Base-by-base conservation (phyloP, 495 filamentous ascomycete species). In the Neurospora sp. region DNA sequence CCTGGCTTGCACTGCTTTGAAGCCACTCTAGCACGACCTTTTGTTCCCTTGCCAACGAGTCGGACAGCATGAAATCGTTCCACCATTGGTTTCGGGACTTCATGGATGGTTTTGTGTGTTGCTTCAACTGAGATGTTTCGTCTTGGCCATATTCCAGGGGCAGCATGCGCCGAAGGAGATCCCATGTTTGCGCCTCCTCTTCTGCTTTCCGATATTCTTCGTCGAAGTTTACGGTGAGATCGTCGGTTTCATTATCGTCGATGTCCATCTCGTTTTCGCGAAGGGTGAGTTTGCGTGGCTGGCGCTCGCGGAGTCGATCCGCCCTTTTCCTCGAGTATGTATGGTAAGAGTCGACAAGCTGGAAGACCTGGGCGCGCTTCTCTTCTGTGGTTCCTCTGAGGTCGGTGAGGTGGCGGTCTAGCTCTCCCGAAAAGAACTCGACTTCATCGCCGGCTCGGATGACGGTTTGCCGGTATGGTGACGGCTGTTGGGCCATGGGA, bases 131-230 rank as follows among this genome's bases (percentile, higher is more conserved):
- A 39, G 78, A 74, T 18, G 83, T 74, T 31, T 79, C 78, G 38
- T 77, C 71, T 69, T 82, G 80, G n/a, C 79, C 80, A 41, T 88
- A 85, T 75, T 86, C 84, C 42, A 91, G 79, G 2, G 87, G 85
- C 16, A 88, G 81, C 70, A 91, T 80, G 16, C 84, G 88, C 35
- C 89, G 87, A 38, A 98, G 82, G 11, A 99, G 85, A 72, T 93
- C 90, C 96, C 96, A 98, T 20, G 93, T 96, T 76, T 96, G 93
- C 72, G 91, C 89, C 80, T 95, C 91, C 69, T 90, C 86, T 46
- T 89, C 84, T 69, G 80, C 80, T n/a, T 75, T 75, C 77, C 77
- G 77, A 39, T 79, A 76, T 76, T 79, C 82, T 75, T 83, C 83
- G 69, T 77, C 37, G 73, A 73, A 78, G 79, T 76, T 73, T 76